Conservation (phyloP, 2,329 filamentous ascomycete genomes). For the Pyricularia sp. region DNA sequence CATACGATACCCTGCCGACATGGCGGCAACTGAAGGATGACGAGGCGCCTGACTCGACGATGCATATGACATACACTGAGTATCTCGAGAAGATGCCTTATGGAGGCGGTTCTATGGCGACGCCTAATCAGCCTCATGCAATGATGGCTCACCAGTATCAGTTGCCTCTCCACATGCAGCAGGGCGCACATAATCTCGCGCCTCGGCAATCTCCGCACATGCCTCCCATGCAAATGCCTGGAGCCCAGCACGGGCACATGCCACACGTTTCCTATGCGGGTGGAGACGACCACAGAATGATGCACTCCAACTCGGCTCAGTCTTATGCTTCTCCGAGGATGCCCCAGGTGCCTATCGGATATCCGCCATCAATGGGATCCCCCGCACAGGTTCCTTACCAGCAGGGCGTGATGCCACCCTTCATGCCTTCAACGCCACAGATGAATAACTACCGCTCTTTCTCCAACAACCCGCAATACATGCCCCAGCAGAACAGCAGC, state of each 20-base stretch:
- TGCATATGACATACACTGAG: constrained; percentile 61
- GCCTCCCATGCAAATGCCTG: constrained; percentile 67
- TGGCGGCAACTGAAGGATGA: constrained; percentile 69
- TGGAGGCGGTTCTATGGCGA: constrained; percentile 48
- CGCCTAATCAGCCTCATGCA: constrained; percentile 59
- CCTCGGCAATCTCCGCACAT: constrained; percentile 66
- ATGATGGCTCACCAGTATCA: constrained; percentile 77
- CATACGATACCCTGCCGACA: constrained; percentile 75
- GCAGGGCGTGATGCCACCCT: constrained; percentile 63
- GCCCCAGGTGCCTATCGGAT: constrained; percentile 57
- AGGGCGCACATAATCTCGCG: constrained; percentile 57
- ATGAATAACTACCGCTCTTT: constrained; percentile 63
- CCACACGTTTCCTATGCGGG: constrained; percentile 59
- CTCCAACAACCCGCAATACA: constrained; percentile 64
- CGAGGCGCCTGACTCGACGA: constrained; percentile 58
- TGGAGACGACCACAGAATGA: constrained; percentile 73
- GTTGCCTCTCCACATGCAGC: constrained; percentile 73
- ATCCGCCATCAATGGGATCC: constrained; percentile 58
- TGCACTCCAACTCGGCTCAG: constrained; percentile 73
- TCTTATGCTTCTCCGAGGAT: constrained; percentile 80
- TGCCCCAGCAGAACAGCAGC: constrained; percentile 45
- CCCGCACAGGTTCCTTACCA: constrained; percentile 62
- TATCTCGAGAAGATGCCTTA: constrained; percentile 65
- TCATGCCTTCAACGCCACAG: constrained; percentile 60
- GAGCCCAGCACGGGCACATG: constrained; percentile 59